A percentile compares a stretch with the other conserved stretches of the same genome.
phyloP scores from a whole-genome alignment of 495 filamentous ascomycete genomes.

The Platismatia glauca region DNA sequence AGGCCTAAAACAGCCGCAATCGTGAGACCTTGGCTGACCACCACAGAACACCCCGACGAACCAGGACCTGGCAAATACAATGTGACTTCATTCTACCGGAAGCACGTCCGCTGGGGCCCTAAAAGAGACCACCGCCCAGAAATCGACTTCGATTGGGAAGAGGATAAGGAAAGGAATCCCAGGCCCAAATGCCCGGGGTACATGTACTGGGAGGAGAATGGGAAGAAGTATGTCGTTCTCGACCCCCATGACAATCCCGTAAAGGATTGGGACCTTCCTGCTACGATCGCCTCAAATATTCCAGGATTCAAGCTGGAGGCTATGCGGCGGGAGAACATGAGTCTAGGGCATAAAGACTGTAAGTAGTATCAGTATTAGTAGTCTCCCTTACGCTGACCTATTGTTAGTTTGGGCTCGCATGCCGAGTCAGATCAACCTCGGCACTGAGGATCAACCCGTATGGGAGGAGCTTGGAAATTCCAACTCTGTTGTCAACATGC shows the following conservation, averaged over 20 bases:
- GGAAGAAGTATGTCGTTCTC: neutral
- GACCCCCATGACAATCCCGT: neutral
- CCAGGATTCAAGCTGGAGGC: neutral
- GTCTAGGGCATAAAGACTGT: neutral
- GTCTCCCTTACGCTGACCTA: neutral
- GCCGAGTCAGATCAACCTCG: neutral
- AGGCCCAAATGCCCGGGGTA: neutral
- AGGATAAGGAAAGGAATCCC: neutral
- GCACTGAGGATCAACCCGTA: neutral
- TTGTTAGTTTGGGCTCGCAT: neutral
- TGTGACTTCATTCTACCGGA: neutral
- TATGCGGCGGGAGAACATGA: neutral
- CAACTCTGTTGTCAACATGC: neutral
- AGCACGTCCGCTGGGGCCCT: neutral
- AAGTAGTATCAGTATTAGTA: neutral
- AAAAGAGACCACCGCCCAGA: neutral
- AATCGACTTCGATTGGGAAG: neutral
- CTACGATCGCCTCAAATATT: neutral
- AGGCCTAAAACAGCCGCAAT: neutral
- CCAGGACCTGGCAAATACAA: neutral
- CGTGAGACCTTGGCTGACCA: neutral
- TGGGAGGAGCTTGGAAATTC: neutral
- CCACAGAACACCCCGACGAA: neutral
- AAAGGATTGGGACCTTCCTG: neutral
- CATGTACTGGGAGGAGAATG: neutral